Percentiles rank a stretch among this genome's conserved stretches.
These are phyloP conservation scores for Hypsizygus marmoreus DNA, from an alignment of 768 basidiomycete species.

Conservation along the genomic window DNA sequence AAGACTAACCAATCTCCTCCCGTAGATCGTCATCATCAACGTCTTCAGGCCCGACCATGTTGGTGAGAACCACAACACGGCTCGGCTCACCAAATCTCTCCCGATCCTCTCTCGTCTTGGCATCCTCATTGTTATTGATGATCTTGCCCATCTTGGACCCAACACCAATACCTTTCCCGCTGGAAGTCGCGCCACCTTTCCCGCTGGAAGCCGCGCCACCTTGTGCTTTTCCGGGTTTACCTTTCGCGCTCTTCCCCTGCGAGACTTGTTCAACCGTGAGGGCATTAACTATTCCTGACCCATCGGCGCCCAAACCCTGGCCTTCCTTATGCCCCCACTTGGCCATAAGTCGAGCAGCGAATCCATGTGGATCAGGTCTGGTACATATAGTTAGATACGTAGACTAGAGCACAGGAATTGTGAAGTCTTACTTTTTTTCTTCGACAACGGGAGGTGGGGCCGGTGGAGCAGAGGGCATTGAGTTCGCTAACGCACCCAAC, in stretches of 20 bases:
- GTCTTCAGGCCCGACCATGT: conserved; percentile 86
- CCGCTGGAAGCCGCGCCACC: conserved; percentile 31
- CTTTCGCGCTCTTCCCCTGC: conserved; percentile 40
- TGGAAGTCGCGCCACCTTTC: conserved; percentile 32
- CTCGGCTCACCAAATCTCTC: conserved; percentile 88
- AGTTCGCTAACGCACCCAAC: conserved; percentile 56
- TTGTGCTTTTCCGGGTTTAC: conserved; percentile 37
- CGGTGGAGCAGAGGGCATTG: conserved; percentile 26
- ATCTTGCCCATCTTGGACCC: conserved; percentile 84
- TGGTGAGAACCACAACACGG: conserved; percentile 85
- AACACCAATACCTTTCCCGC: conserved; percentile 40
- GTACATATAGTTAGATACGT: not conserved
- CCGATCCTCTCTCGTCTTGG: conserved; percentile 72
- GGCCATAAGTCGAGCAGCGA: conserved; percentile 88
- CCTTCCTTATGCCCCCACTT: conserved; percentile 97
- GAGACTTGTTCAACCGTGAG: conserved; percentile 75
- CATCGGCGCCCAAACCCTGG: conserved; percentile 85
- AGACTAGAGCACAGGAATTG: not conserved
- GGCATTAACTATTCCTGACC: conserved; percentile 86
- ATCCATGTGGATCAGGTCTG: conserved; percentile 66
- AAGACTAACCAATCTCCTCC: conserved; percentile 78
- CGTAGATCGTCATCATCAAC: conserved; percentile 81
- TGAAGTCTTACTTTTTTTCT: conserved; percentile 32
- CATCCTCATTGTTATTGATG: conserved; percentile 87
- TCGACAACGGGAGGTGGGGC: conserved; percentile 30